phyloP scores from a whole-genome alignment of 352 stramenopile species.

The Pilasporangium apinafurcum region DNA sequence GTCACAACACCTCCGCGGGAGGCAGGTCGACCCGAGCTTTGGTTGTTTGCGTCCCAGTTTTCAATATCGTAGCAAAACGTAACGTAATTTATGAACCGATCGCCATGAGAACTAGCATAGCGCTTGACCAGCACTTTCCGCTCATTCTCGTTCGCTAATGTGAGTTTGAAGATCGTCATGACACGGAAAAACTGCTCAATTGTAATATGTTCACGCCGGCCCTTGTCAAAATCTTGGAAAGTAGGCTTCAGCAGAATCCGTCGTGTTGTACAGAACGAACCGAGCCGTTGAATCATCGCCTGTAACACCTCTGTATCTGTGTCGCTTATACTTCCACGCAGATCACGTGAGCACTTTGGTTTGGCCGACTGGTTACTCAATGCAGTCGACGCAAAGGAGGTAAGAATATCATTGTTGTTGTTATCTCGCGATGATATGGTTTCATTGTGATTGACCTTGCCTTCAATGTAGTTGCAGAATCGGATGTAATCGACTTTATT shows the following conservation, averaged over 20 bases:
- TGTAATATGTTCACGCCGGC: slow-evolving; percentile 67
- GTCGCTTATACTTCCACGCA: slow-evolving; percentile 49
- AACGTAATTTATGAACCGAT: slow-evolving; percentile 80
- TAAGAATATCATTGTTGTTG: slow-evolving; percentile 53
- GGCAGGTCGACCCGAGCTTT: slow-evolving; percentile 19
- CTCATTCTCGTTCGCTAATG: slow-evolving; percentile 37
- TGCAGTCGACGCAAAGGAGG: slow-evolving; percentile 23
- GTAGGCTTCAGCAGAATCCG: slow-evolving; percentile 71
- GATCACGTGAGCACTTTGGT: slow-evolving; percentile 51
- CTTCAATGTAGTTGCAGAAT: slow-evolving; percentile 65
- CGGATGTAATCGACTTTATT: slow-evolving; percentile 73
- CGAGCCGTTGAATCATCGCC: slow-evolving; percentile 57
- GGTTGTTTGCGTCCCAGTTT: slow-evolving; percentile 35
- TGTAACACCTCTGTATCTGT: slow-evolving; percentile 32
- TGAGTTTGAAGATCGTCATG: slow-evolving; percentile 75
- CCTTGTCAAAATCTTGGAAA: slow-evolving; percentile 82
- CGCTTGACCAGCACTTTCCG: slow-evolving; percentile 51
- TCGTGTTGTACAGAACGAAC: slow-evolving; percentile 43
- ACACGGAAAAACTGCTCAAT: slow-evolving; percentile 80
- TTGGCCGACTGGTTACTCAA: slow-evolving; percentile 14
- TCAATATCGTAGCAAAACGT: slow-evolving; percentile 81
- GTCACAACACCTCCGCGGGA: slow-evolving; percentile 37
- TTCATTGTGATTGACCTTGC: slow-evolving; percentile 21
- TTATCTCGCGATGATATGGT: neutral
- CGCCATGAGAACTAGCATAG: slow-evolving; percentile 63